Evolutionary conservation across 345 rosid species (phyloP).

Genomic region (Brassica juncea): DNA sequence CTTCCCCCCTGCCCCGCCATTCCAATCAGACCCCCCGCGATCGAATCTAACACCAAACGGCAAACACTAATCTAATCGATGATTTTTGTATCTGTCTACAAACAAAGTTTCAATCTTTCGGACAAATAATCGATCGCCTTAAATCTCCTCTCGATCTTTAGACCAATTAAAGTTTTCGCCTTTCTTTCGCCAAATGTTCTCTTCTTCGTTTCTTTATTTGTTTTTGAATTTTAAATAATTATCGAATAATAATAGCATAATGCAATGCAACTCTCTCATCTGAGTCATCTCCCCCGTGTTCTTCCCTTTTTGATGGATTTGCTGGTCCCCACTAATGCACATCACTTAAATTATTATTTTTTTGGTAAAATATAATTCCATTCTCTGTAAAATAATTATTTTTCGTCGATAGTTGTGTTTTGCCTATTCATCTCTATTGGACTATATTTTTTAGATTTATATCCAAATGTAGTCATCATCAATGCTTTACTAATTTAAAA

Average conservation of each 20-base stretch:
- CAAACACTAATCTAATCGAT: too few relatives aligned
- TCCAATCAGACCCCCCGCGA: constrained; percentile 14
- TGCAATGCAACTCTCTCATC: constrained; percentile 33
- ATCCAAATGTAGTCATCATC: not conserved
- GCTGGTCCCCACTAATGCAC: constrained; percentile 40
- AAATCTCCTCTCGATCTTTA: constrained; percentile 30
- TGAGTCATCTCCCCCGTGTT: constrained; percentile 25
- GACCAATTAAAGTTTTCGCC: constrained; percentile 32
- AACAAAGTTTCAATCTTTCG: constrained; percentile 30
- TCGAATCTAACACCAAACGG: not conserved
- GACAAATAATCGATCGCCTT: constrained; percentile 28
- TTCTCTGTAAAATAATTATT: not conserved
- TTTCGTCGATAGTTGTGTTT: not conserved
- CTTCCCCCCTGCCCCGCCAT: constrained; percentile 63
- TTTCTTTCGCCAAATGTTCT: constrained; percentile 27
- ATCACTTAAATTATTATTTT: not conserved
- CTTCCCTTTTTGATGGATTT: constrained; percentile 28
- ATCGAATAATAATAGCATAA: constrained; percentile 19
- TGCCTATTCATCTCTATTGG: not conserved
- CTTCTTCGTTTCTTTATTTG: not conserved
- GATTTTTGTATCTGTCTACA: too few relatives aligned
- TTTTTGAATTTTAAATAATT: constrained; percentile 5
- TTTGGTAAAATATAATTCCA: too few relatives aligned
- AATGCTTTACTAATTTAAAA: not conserved
- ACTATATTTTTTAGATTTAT: not conserved